Evolutionary conservation across 2,329 filamentous ascomycete genomes (phyloP).

Genomic region (Colletotrichum chrysophilum): DNA sequence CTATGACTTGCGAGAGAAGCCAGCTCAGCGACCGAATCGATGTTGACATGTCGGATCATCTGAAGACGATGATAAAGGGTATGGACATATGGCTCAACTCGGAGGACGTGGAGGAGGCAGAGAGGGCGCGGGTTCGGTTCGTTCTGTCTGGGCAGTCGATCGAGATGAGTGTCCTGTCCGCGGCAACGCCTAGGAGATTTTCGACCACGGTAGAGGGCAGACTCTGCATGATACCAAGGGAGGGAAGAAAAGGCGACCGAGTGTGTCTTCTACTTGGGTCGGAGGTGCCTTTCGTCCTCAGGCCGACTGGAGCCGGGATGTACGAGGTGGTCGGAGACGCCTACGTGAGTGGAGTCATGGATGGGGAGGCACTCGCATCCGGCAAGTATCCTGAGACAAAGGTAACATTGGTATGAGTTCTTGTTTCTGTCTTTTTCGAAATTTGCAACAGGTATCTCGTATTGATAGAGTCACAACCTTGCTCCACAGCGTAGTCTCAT

Average conservation of each 20-base stretch:
- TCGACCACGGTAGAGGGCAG: not conserved
- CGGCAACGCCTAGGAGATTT: not conserved
- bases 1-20: not conserved
- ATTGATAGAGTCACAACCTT: not conserved
- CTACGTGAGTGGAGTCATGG: conserved; percentile 3
- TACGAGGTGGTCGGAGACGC: conserved; percentile 4
- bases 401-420: not conserved
- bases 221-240: not conserved
- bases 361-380: not conserved
- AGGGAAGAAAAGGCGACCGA: not conserved
- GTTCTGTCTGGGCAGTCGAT: not conserved
- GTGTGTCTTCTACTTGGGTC: not conserved
- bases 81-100: not conserved
- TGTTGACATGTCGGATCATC: not conserved
- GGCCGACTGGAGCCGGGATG: not conserved
- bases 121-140: not conserved
- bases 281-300: conserved; percentile 3
- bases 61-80: not conserved
- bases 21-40: conserved; percentile 5
- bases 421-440: not conserved
- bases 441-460: not conserved
- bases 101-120: not conserved
- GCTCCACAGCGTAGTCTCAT: not conserved
- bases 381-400: not conserved
- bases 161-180: not conserved